phyloP scores from a whole-genome alignment of 371 early-diverging fungal genomes.

The Fennellomyces sp. region DNA sequence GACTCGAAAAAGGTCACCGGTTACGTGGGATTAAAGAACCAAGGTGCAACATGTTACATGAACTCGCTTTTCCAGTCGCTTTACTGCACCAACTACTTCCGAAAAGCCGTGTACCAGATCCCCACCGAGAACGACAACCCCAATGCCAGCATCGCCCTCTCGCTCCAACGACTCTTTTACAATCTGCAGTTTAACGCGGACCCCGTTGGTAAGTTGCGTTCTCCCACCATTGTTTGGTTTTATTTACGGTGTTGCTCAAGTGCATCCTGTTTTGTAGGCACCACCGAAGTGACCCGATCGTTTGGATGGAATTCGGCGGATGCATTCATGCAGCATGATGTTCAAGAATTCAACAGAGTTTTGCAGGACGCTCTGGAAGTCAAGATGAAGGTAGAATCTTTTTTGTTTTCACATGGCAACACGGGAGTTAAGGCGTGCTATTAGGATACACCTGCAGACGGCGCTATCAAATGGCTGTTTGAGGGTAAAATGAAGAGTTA shows the following conservation, averaged over 20 bases:
- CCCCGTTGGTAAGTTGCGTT: constrained; percentile 62
- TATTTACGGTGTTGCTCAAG: neutral
- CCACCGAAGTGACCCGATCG: constrained; percentile 92
- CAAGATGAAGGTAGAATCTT: constrained; percentile 73
- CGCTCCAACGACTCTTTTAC: constrained; percentile 97
- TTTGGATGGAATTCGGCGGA: constrained; percentile 98
- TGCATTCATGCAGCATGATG: constrained; percentile 97
- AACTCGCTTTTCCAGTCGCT: constrained; percentile 98
- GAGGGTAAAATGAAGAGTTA: constrained; percentile 95
- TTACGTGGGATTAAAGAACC: constrained; percentile 95
- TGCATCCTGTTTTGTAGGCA: too few relatives aligned
- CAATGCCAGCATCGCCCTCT: constrained; percentile 81
- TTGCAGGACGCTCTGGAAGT: constrained; percentile 94
- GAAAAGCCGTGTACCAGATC: constrained; percentile 89
- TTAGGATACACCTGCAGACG: constrained; percentile 88
- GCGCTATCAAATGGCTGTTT: constrained; percentile 89
- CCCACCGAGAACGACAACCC: constrained; percentile 91
- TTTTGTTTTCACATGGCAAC: neutral
- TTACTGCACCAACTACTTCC: constrained; percentile 95
- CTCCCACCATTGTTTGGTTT: neutral
- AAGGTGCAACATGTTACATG: constrained; percentile 99
- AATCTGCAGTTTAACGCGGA: constrained; percentile 72
- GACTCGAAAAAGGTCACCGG: constrained; percentile 93
- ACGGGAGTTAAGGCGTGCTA: neutral
- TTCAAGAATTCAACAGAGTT: constrained; percentile 97